Percentiles rank a stretch among this genome's conserved stretches.
These are phyloP conservation scores for Lactuca sativa DNA, from an alignment of 129 eudicot genomes.

Conservation along the genomic window DNA sequence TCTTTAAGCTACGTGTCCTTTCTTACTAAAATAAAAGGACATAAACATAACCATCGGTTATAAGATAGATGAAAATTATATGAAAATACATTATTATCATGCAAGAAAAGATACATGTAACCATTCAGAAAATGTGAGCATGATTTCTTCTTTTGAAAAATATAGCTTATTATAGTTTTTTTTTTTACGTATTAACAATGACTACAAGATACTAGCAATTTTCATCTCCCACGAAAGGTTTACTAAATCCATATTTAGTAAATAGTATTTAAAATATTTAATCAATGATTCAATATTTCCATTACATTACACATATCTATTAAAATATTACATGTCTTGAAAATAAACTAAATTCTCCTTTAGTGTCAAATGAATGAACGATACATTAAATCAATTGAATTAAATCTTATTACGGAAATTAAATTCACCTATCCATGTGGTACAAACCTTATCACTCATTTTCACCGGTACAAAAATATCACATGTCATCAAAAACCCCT, in stretches of 20 bases:
- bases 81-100: too few species aligned
- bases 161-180: neutral
- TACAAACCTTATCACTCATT: constrained; percentile 33
- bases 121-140: neutral
- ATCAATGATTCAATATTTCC: neutral
- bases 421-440: constrained; percentile 3
- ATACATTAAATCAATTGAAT: neutral
- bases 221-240: neutral
- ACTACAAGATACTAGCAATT: neutral
- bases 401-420: neutral
- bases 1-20: too few species aligned
- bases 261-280: too few species aligned
- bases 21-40: too few species aligned
- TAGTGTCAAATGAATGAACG: neutral
- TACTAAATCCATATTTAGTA: too few species aligned
- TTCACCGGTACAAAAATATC: constrained; percentile 26
- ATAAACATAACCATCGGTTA: too few species aligned
- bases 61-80: too few species aligned
- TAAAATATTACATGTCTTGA: neutral
- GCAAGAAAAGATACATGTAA: too few species aligned
- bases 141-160: neutral
- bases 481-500: constrained; percentile 11
- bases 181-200: too few species aligned
- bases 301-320: too few species aligned
- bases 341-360: neutral